Evolutionary conservation across 305 asterid genomes (phyloP).

Genomic region (Solanum hybrid): DNA sequence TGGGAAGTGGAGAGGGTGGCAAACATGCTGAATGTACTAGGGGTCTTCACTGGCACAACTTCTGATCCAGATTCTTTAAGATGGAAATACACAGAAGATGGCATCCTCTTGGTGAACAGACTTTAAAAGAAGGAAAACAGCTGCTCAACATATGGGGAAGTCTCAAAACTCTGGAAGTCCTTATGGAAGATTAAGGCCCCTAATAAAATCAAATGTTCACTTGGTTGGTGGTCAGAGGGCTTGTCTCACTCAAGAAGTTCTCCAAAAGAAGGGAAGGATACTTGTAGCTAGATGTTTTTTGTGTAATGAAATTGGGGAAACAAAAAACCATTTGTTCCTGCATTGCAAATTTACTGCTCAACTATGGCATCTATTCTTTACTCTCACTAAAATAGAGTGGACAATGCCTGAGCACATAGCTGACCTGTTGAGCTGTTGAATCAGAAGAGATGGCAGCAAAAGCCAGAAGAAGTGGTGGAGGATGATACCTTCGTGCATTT

Average conservation of each 20-base stretch:
- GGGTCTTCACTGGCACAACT: not conserved
- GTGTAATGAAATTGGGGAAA: not conserved
- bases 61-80: not conserved
- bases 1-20: not conserved
- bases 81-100: not conserved
- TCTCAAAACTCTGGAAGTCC: not conserved
- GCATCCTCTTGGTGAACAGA: not conserved
- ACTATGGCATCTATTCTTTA: not conserved
- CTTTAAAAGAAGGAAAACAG: not conserved
- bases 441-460: not conserved
- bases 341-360: not conserved
- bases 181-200: not conserved
- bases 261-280: not conserved
- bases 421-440: not conserved
- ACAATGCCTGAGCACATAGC: not conserved
- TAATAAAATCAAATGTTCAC: not conserved
- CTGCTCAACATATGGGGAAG: not conserved
- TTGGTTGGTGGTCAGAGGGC: not conserved
- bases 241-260: not conserved
- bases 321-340: not conserved
- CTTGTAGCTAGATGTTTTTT: not conserved
- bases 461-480: not conserved
- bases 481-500: not conserved
- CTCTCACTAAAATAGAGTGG: not conserved
- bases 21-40: not conserved